A percentile compares a stretch with the other conserved stretches of the same genome.
phyloP scores from a whole-genome alignment of 768 basidiomycete species.

The Kwoniella pini region DNA sequence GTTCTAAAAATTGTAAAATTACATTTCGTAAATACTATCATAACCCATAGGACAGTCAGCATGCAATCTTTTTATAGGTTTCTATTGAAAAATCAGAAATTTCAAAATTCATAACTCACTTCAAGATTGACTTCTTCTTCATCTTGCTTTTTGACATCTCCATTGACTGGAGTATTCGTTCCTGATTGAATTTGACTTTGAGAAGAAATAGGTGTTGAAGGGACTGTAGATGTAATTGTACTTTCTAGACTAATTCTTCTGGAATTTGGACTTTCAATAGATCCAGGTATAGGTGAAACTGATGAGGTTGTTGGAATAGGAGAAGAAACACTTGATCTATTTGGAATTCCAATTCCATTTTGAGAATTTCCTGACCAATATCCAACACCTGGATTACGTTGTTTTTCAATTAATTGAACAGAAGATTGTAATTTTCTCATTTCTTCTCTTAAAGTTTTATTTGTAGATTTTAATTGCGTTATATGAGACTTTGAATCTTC shows the following conservation, averaged over 20 bases:
- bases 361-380: conserved; percentile 65
- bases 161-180: background rate
- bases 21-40: conserved; percentile 81
- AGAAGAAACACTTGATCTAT: conserved; percentile 15
- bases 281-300: background rate
- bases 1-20: conserved; percentile 94
- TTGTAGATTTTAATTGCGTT: conserved; percentile 68
- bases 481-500: conserved; percentile 75
- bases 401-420: conserved; percentile 80
- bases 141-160: conserved; percentile 53
- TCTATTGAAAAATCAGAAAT: too few relatives aligned
- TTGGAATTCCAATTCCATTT: background rate
- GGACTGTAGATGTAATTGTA: background rate
- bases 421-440: conserved; percentile 93
- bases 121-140: conserved; percentile 95
- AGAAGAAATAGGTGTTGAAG: background rate
- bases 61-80: too few relatives aligned
- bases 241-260: conserved; percentile 31
- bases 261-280: conserved; percentile 24
- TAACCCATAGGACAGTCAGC: too few relatives aligned
- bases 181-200: background rate
- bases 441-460: conserved; percentile 92
- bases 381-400: conserved; percentile 89
- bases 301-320: too few relatives aligned
- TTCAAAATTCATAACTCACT: too few relatives aligned